A percentile compares a stretch with the other conserved stretches of the same genome.
These are phyloP conservation scores for Asterochloris sp. DNA, from an alignment of 139 green algal species.

Conservation along the genomic window DNA sequence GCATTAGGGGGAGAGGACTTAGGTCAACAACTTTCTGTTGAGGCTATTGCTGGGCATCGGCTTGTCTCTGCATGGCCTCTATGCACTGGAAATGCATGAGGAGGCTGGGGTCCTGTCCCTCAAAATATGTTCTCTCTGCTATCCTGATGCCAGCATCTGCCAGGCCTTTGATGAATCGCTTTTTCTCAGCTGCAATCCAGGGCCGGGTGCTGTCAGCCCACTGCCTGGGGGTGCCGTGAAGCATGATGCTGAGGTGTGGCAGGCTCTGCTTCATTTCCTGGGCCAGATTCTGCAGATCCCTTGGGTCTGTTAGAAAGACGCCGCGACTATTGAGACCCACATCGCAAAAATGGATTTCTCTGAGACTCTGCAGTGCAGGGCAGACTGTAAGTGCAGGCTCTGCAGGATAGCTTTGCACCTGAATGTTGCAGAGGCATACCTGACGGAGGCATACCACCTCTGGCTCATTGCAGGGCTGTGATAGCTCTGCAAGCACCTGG, in stretches of 20 bases:
- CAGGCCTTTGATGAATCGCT: constrained; percentile 21
- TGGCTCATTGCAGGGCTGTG: background rate
- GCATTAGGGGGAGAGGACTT: no score
- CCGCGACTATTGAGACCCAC: constrained; percentile 55
- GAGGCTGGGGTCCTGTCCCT: constrained; percentile 18
- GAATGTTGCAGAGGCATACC: no score
- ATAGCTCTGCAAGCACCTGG: background rate
- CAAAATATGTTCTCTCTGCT: constrained; percentile 27
- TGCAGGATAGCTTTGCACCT: background rate
- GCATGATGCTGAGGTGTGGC: constrained; percentile 2
- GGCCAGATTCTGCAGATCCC: background rate
- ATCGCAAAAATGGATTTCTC: constrained; percentile 55
- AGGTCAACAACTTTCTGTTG: background rate
- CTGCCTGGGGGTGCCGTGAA: constrained; percentile 54
- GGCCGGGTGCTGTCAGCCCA: constrained; percentile 36
- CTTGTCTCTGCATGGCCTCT: constrained; percentile 20
- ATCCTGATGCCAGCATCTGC: constrained; percentile 15
- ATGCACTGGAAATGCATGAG: constrained; percentile 44
- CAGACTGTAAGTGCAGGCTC: background rate
- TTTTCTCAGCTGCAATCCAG: constrained; percentile 43
- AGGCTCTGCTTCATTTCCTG: background rate
- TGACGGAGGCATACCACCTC: background rate
- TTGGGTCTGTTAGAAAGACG: constrained; percentile 37
- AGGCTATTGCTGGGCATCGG: background rate
- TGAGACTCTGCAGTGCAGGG: background rate